Base-by-base conservation (phyloP, 2,329 filamentous ascomycete genomes). In the Fusarium austroafricanum region DNA sequence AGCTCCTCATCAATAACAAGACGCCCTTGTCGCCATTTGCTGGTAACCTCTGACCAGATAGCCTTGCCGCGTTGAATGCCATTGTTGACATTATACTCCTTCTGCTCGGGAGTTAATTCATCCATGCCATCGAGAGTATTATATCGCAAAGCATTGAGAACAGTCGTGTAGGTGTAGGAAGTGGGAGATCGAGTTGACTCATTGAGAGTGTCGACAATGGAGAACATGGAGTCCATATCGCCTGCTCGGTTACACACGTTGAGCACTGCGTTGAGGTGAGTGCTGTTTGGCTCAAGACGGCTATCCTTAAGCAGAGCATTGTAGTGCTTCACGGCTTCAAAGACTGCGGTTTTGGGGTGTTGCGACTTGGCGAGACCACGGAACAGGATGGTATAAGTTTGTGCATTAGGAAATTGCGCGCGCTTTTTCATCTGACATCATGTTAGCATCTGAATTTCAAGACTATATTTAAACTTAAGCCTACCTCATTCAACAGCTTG, bases 261-360 rank as follows among this genome's bases (percentile, higher is more conserved):
- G 43, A 99, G 82, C n/a, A 94, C 88, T 11, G 94, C 92, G 76
- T 99, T 99, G 66, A 92, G 89, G 75, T 98, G 96, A 57, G 93
- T 91, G 35, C 90, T 91, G 70, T 89, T 92, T 17, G 92, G 91
- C 67, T 89, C 84, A 50, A 96, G 83, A 10, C 84, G 83, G 2
- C 86, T 88, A 35, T 87, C 84, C 6, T 83, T 84, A 38, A 85
- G 84, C 80, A 98, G 91, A 55, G 88, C 88, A 70, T 92, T 86
- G 81, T 96, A 98, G 51, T 97, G 83, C 60, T 87, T 86, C 44
- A 94, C 79, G 0, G 93, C 93, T 68, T 91, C 89, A 55, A 83
- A 78, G 8, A 96, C 84, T 47, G 89, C 89, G 29, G 87, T 77
- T 42, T 85, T 82, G 1, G 84, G 79, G 60, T 90, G 85, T 2